Evolutionary conservation across 495 filamentous ascomycete species (phyloP).

Genomic region (Niebla homalea): DNA sequence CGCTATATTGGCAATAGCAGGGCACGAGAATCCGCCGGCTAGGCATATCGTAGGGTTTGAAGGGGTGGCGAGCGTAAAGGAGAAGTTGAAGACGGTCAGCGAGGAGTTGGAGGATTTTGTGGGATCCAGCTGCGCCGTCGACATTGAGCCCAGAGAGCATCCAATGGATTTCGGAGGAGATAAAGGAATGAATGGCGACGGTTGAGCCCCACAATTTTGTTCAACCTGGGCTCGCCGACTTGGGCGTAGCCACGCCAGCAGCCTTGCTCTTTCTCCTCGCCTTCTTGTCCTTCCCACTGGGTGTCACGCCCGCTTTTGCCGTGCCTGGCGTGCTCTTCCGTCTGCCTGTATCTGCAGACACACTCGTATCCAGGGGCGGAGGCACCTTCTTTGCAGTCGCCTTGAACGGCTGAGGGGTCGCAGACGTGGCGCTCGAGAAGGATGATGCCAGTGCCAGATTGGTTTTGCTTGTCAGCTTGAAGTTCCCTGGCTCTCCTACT

Average conservation of each 20-base stretch:
- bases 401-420: constrained; percentile 3
- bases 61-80: constrained; percentile 76
- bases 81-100: constrained; percentile 91
- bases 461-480: constrained; percentile 49
- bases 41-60: constrained; percentile 90
- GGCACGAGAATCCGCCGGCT: constrained; percentile 89
- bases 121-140: constrained; percentile 72
- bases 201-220: background rate
- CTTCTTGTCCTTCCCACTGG: constrained; percentile 18
- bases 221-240: constrained; percentile 2
- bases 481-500: constrained; percentile 73
- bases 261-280: constrained; percentile 17
- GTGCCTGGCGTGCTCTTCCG: constrained; percentile 3
- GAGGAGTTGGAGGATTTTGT: constrained; percentile 96
- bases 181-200: background rate
- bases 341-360: background rate
- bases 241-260: constrained; percentile 14
- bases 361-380: constrained; percentile 11
- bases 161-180: background rate
- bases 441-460: constrained; percentile 15
- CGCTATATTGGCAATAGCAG: constrained; percentile 79
- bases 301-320: constrained; percentile 13
- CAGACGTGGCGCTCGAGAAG: constrained; percentile 2
- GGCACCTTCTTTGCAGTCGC: constrained; percentile 6
- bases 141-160: constrained; percentile 47